Base-by-base conservation (phyloP, 768 basidiomycete genomes). In the Phanerochaete sordida region DNA sequence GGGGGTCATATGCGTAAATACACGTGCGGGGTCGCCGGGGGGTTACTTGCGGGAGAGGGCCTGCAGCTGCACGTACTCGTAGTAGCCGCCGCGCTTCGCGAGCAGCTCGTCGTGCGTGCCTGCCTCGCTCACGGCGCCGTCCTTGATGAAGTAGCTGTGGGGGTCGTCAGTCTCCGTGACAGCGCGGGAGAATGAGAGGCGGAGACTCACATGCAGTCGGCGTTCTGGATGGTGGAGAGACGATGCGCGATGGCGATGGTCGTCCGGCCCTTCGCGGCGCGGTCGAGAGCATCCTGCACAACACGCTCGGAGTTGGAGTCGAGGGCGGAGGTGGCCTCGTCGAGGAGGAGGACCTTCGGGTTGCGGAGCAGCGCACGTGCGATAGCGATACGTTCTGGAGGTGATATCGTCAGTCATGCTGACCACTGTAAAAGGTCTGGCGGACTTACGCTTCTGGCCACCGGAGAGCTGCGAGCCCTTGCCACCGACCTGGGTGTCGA, bases 191-290 rank as follows among this genome's bases (percentile, higher is more conserved):
- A 43, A n/a, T 19, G 53, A 58, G 28, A 13, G 0, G 31, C 28
- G 37, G 45, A 39, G 6, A 26, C 68, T 49, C 49, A 64, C 69
- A 68, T 70, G 66, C 65, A 51, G 49, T 69, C 67, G 5, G 68
- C 67, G 33, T 70, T 77, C 65, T 83, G 81, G 59, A 84, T 82
- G 0, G 81, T 82, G 19, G 90, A 91, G 59, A 99, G 75, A 57
- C 96, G 84, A 75, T 99, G 97, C 1, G 96, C 96, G 63, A 99
- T 96, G n/a, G 95, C 91, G 60, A 95, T 89, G 6, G 95, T 97
- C 6, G 95, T 96, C 58, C 96, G 84, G 37, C 95, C 95, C 75
- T 85, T 90, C 2, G 94, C 87, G 6, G 95, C 97, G 68, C 86
- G 83, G 74, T 98, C 97, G 26, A 98, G 81, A 6, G 97, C 97